Evolutionary conservation across 2,329 filamentous ascomycete species (phyloP).

Genomic region (Apiospora phragmitis): DNA sequence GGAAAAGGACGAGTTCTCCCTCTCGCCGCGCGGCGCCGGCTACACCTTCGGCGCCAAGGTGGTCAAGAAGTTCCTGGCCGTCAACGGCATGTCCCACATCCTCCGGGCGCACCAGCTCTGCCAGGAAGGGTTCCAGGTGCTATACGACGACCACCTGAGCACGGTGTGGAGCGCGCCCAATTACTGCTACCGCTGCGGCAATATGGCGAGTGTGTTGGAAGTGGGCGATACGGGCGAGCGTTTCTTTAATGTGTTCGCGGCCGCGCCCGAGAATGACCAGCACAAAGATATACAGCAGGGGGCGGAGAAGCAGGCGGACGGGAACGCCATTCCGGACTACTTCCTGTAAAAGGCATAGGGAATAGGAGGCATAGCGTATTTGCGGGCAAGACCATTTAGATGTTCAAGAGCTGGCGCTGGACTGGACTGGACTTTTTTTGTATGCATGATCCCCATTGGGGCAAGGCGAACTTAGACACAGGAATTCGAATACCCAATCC

Average conservation of each 20-base stretch:
- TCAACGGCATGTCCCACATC: slow-evolving; percentile 98
- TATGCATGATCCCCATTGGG: slow-evolving; percentile 6
- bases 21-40: slow-evolving; percentile 89
- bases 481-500: slow-evolving; percentile 5
- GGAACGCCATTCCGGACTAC: slow-evolving; percentile 66
- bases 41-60: slow-evolving; percentile 98
- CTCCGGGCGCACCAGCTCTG: slow-evolving; percentile 97
- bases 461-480: neutral
- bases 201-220: slow-evolving; percentile 95
- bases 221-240: slow-evolving; percentile 90
- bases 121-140: slow-evolving; percentile 95
- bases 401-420: neutral
- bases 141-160: slow-evolving; percentile 91
- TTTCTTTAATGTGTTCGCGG: slow-evolving; percentile 97
- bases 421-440: slow-evolving; percentile 4
- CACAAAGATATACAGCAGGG: slow-evolving; percentile 83
- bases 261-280: slow-evolving; percentile 91
- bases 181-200: slow-evolving; percentile 93
- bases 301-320: slow-evolving; percentile 68
- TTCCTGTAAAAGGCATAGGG: slow-evolving; percentile 58
- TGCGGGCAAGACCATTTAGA: neutral
- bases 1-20: slow-evolving; percentile 95
- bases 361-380: neutral
- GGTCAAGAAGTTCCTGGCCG: slow-evolving; percentile 95
- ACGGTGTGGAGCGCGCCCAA: slow-evolving; percentile 99